These are phyloP conservation scores for Mrakia blollopis DNA, from an alignment of 768 basidiomycete genomes.

Conservation along the genomic window DNA sequence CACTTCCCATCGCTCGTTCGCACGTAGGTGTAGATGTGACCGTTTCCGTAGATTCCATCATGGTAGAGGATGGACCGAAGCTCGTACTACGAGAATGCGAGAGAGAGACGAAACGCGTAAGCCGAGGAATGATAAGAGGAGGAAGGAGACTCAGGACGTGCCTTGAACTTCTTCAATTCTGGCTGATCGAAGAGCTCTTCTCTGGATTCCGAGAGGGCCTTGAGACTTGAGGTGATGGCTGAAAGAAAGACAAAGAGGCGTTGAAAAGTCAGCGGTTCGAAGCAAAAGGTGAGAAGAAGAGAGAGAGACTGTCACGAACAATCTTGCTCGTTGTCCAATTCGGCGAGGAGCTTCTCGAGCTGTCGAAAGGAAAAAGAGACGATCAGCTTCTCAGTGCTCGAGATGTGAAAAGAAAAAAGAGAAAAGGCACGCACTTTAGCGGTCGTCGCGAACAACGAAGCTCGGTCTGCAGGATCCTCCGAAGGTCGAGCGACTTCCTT, in stretches of 20 bases:
- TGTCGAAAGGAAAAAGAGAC: background rate
- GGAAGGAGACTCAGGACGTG: background rate
- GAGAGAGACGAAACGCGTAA: background rate
- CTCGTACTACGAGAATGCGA: conserved; percentile 2
- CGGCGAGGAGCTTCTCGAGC: conserved; percentile 9
- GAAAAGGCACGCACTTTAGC: background rate
- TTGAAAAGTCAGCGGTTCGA: background rate
- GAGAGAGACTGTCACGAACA: background rate
- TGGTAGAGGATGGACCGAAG: conserved; percentile 10
- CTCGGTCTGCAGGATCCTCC: background rate
- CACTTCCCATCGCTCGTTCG: background rate
- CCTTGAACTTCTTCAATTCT: conserved; percentile 17
- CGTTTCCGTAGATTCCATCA: conserved; percentile 2
- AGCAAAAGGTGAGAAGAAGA: background rate
- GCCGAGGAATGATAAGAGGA: background rate
- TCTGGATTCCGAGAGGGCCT: background rate
- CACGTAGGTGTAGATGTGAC: conserved; percentile 8
- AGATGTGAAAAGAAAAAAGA: background rate
- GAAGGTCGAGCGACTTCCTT: background rate
- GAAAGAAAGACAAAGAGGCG: background rate
- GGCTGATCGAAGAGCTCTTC: conserved; percentile 8
- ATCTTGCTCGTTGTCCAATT: conserved; percentile 18
- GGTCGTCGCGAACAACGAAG: background rate
- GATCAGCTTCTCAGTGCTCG: background rate
- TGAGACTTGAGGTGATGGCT: background rate